These are phyloP conservation scores for Smallanthus sonchifolius DNA, from an alignment of 129 eudicot genomes.

Conservation along the genomic window DNA sequence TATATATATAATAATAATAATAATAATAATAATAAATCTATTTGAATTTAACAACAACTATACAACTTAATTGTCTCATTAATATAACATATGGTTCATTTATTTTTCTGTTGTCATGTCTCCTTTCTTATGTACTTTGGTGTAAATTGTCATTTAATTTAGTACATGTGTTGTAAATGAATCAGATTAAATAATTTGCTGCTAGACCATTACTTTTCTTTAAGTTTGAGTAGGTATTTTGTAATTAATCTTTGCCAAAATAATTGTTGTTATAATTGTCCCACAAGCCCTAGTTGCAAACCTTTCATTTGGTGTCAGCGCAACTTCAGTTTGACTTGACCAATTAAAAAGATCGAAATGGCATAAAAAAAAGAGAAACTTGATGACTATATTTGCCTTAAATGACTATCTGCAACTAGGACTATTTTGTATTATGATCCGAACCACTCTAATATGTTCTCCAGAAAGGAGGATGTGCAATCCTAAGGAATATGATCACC, in stretches of 20 bases:
- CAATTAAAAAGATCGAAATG: neutral
- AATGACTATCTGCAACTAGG: too few species aligned
- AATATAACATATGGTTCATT: neutral
- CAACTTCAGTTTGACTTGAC: neutral
- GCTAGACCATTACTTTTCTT: slow-evolving; percentile 6
- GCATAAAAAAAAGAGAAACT: neutral
- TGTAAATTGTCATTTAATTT: neutral
- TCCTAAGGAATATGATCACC: too few species aligned
- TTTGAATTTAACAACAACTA: too few species aligned
- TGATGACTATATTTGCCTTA: too few species aligned
- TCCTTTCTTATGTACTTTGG: slow-evolving; percentile 11
- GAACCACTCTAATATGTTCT: too few species aligned
- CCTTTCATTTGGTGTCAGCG: slow-evolving; percentile 13
- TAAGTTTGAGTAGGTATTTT: slow-evolving; percentile 22
- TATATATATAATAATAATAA: too few species aligned
- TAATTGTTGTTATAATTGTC: slow-evolving; percentile 6
- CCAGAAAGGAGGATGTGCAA: too few species aligned
- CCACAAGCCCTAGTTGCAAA: slow-evolving; percentile 8
- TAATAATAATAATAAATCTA: too few species aligned
- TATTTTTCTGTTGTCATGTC: neutral
- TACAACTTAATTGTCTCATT: too few species aligned
- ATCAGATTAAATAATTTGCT: neutral
- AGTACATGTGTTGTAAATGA: neutral
- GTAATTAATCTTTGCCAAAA: slow-evolving; percentile 18
- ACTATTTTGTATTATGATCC: too few species aligned